phyloP scores from a whole-genome alignment of 768 basidiomycete species.

The Calvatia gigantea region DNA sequence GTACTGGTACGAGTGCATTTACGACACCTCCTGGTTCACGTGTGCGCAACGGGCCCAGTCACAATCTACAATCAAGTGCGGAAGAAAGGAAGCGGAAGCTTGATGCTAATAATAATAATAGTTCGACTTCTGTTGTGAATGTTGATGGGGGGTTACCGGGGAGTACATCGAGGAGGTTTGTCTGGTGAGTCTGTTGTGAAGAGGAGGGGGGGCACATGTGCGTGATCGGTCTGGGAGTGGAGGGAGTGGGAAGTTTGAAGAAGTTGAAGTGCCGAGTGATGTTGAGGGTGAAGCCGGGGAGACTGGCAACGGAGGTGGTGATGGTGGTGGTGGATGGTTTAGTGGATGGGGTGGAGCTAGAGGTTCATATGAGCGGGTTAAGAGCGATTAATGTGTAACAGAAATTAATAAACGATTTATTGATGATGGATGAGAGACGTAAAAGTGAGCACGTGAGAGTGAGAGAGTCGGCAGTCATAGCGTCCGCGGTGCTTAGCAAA shows the following conservation, averaged over 20 bases:
- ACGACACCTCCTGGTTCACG: slow-evolving; percentile 23
- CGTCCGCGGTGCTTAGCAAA: no score
- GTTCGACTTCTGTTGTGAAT: no score
- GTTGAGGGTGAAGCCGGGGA: slow-evolving; percentile 57
- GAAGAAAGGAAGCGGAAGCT: slow-evolving; percentile 47
- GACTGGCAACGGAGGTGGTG: slow-evolving; percentile 34
- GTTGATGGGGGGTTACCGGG: slow-evolving; percentile 7
- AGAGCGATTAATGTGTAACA: slow-evolving; percentile 37
- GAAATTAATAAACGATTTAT: no score
- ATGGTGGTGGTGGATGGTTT: slow-evolving; percentile 46
- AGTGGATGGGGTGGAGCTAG: slow-evolving; percentile 39
- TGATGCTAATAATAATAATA: no score
- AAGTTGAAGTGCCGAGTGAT: slow-evolving; percentile 70
- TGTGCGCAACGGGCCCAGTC: slow-evolving; percentile 13
- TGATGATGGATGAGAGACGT: no score
- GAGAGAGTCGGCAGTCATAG: no score
- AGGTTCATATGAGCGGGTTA: slow-evolving; percentile 47
- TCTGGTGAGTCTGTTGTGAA: neutral
- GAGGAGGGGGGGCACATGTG: slow-evolving; percentile 22
- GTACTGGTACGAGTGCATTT: slow-evolving; percentile 16
- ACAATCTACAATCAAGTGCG: slow-evolving; percentile 25
- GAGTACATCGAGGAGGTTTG: neutral
- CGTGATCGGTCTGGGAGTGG: slow-evolving; percentile 34
- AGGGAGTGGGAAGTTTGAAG: slow-evolving; percentile 55
- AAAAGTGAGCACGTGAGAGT: no score